Evolutionary conservation across 2,329 filamentous ascomycete species (phyloP).

Genomic region (Aaosphaeria arxii): DNA sequence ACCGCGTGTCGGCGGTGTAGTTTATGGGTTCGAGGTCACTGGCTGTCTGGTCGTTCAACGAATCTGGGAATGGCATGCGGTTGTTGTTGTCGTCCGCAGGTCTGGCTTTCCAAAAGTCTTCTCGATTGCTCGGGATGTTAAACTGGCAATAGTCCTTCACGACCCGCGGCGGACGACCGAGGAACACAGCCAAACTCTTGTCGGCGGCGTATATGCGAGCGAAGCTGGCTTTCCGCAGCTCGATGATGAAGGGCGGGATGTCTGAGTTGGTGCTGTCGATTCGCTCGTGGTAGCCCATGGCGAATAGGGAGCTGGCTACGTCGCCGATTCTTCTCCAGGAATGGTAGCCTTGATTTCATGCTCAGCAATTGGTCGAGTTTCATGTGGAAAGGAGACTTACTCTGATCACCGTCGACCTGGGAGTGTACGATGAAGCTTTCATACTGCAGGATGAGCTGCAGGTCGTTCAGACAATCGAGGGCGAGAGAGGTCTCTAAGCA

Average conservation of each 20-base stretch:
- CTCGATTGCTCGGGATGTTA: too few species aligned
- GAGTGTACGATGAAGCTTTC: not conserved
- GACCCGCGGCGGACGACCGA: slow-evolving; percentile 44
- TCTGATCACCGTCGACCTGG: not conserved
- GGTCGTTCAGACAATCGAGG: slow-evolving; percentile 38
- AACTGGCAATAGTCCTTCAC: not conserved
- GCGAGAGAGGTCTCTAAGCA: not conserved
- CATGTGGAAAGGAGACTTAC: not conserved
- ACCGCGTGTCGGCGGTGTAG: too few species aligned
- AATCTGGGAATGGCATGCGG: too few species aligned
- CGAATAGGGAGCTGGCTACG: slow-evolving; percentile 46
- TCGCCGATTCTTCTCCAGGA: slow-evolving; percentile 50
- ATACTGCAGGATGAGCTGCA: slow-evolving; percentile 36
- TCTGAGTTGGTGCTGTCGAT: not conserved
- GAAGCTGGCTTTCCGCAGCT: slow-evolving; percentile 42
- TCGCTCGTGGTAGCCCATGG: slow-evolving; percentile 46
- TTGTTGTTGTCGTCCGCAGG: too few species aligned
- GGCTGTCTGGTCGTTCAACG: too few species aligned
- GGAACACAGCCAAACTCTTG: slow-evolving; percentile 49
- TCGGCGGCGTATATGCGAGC: slow-evolving; percentile 45
- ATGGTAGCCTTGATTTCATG: slow-evolving; percentile 37
- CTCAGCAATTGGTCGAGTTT: too few species aligned
- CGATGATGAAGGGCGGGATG: slow-evolving; percentile 24
- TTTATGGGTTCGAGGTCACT: too few species aligned
- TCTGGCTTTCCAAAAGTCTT: too few species aligned